A percentile compares a stretch with the other conserved stretches of the same genome.
These are phyloP conservation scores for Sugiyamaella sp. DNA, from an alignment of 1,139 yeast genomes.

Conservation along the genomic window DNA sequence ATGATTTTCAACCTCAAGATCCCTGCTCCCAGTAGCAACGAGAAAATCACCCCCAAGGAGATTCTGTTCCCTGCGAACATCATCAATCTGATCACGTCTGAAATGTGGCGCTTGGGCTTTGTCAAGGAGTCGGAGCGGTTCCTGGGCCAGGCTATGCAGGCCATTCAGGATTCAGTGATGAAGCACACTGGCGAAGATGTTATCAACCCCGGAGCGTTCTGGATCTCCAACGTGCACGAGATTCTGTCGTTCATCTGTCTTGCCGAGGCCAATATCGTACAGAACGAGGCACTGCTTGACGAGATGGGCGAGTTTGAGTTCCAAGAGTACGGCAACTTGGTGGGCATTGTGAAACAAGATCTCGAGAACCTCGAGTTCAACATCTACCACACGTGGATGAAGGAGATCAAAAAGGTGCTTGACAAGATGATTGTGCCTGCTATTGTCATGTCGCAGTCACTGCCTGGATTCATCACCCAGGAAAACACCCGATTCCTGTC, in stretches of 20 bases:
- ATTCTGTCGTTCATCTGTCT: conserved; percentile 90
- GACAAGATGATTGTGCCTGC: conserved; percentile 94
- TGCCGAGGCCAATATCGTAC: conserved; percentile 87
- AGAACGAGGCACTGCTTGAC: conserved; percentile 74
- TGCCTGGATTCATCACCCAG: conserved; percentile 94
- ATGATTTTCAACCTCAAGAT: conserved; percentile 84
- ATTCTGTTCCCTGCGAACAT: conserved; percentile 96
- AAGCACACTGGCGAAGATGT: conserved; percentile 74
- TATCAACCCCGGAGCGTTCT: conserved; percentile 92
- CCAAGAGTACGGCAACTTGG: conserved; percentile 85
- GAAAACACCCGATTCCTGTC: conserved; percentile 84
- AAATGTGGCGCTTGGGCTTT: conserved; percentile 97
- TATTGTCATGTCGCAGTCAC: conserved; percentile 88
- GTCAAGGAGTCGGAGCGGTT: conserved; percentile 91
- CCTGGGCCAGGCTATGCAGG: conserved; percentile 85
- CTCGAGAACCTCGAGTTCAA: conserved; percentile 91
- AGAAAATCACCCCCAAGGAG: conserved; percentile 84
- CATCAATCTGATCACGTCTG: conserved; percentile 86
- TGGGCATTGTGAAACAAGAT: conserved; percentile 91
- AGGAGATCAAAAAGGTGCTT: conserved; percentile 86
- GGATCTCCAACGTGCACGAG: conserved; percentile 97
- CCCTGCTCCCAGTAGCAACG: conserved; percentile 80
- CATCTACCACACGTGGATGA: conserved; percentile 97
- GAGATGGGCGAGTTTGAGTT: conserved; percentile 92
- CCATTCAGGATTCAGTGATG: conserved; percentile 66